Percentiles rank a stretch among this genome's conserved stretches.
phyloP scores from a whole-genome alignment of 2,329 filamentous ascomycete species.

The Chrysoporthe deuterocubensis region DNA sequence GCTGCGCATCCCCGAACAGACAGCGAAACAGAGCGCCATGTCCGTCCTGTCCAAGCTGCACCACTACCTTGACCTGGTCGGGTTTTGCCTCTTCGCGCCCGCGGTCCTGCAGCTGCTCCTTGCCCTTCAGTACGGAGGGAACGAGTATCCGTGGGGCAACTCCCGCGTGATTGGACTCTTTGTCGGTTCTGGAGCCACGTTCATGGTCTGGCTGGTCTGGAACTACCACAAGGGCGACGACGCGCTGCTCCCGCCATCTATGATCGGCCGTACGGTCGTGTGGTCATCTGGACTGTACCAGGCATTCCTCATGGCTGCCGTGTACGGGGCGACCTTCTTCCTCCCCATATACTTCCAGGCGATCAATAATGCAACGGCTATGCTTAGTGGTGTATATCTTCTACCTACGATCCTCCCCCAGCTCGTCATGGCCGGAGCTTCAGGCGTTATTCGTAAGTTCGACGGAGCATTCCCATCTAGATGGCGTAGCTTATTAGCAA shows the following conservation, averaged over 20 bases:
- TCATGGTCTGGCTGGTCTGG: conserved; percentile 9
- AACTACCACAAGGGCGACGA: conserved; percentile 3
- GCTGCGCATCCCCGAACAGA: conserved; percentile 36
- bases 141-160: conserved; percentile 45
- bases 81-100: conserved; percentile 50
- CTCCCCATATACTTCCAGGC: conserved; percentile 21
- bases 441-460: not conserved
- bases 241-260: conserved; percentile 5
- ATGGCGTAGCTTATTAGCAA: not conserved
- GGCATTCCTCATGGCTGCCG: not conserved
- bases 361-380: not conserved
- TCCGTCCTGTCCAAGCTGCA: not conserved
- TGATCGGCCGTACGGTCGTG: not conserved
- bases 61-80: conserved; percentile 58
- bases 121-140: conserved; percentile 49
- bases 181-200: not conserved
- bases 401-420: conserved; percentile 4
- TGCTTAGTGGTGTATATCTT: conserved; percentile 9
- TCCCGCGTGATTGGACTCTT: conserved; percentile 46
- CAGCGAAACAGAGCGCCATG: conserved; percentile 8
- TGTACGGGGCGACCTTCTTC: not conserved
- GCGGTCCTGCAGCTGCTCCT: conserved; percentile 51
- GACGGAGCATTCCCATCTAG: not conserved
- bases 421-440: not conserved
- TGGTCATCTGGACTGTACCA: not conserved